These are phyloP conservation scores for Cryptococcus sp. DNA, from an alignment of 1,284 basidiomycete species.

Conservation along the genomic window DNA sequence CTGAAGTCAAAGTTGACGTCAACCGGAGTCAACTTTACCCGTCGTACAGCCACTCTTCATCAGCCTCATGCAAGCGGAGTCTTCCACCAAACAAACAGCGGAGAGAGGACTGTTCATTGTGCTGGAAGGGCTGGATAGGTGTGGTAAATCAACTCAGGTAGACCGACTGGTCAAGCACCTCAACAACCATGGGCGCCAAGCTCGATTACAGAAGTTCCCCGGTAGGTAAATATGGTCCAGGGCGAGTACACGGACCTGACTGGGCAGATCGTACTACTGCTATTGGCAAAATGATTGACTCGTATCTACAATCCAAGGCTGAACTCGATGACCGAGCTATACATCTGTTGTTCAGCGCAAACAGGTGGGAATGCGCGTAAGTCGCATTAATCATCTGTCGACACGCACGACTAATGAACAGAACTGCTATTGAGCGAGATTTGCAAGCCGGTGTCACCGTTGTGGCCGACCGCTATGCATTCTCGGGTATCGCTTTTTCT, in stretches of 20 bases:
- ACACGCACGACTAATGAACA: constrained; percentile 32
- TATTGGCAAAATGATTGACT: constrained; percentile 90
- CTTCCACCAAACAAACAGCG: no score
- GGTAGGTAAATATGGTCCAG: constrained; percentile 52
- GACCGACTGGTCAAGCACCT: constrained; percentile 58
- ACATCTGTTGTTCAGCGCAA: constrained; percentile 93
- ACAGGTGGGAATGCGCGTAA: constrained; percentile 91
- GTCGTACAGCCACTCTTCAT: no score
- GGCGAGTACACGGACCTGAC: no score
- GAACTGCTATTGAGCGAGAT: constrained; percentile 60
- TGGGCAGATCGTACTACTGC: constrained; percentile 77
- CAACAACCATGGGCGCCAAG: constrained; percentile 26
- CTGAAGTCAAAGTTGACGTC: not conserved
- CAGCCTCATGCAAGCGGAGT: no score
- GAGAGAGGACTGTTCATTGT: constrained; percentile 72
- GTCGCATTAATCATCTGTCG: constrained; percentile 35
- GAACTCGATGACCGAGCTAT: constrained; percentile 89
- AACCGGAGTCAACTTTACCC: no score
- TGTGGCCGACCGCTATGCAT: constrained; percentile 92
- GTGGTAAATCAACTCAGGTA: constrained; percentile 86
- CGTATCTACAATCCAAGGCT: constrained; percentile 75
- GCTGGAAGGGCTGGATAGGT: constrained; percentile 87
- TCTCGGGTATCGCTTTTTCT: constrained; percentile 94
- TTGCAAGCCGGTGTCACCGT: constrained; percentile 67
- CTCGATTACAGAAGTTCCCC: constrained; percentile 70